phyloP scores from a whole-genome alignment of 2,329 filamentous ascomycete genomes.

The Elsinoe ampelina region DNA sequence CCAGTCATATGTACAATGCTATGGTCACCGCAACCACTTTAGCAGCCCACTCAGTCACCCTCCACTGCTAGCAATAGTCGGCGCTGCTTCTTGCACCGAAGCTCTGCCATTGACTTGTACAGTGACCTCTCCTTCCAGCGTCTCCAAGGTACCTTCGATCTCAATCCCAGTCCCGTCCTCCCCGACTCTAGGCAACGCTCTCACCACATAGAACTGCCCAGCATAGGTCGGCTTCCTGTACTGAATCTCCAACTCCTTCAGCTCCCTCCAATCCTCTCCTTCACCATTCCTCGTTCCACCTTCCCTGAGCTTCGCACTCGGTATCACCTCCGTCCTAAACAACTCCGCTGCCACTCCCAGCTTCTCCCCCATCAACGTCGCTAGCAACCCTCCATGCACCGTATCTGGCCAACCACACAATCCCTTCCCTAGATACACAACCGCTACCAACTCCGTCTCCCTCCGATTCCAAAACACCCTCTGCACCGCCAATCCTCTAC shows the following conservation, averaged over 20 bases:
- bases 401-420: constrained; percentile 61
- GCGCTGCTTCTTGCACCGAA: not conserved
- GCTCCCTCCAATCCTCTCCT: constrained; percentile 20
- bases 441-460: constrained; percentile 49
- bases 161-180: constrained; percentile 35
- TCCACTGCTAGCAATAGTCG: too few species aligned
- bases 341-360: constrained; percentile 56
- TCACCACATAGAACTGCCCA: constrained; percentile 55
- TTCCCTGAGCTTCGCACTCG: not conserved
- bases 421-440: constrained; percentile 60
- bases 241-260: constrained; percentile 39
- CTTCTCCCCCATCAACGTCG: constrained; percentile 60
- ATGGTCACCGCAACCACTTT: not conserved
- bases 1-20: not conserved
- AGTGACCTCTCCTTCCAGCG: constrained; percentile 45
- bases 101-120: constrained; percentile 41
- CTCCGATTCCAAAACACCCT: constrained; percentile 54
- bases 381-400: constrained; percentile 61
- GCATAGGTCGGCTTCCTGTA: constrained; percentile 54
- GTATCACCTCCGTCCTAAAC: constrained; percentile 17
- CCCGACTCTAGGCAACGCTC: constrained; percentile 33
- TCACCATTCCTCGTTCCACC: not conserved
- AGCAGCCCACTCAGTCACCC: not conserved
- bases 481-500: constrained; percentile 41
- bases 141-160: constrained; percentile 47